Percentiles rank a stretch among this genome's conserved stretches.
Evolutionary conservation across 169 alveolate species (phyloP).

Genomic region (Plasmodium yoelii): DNA sequence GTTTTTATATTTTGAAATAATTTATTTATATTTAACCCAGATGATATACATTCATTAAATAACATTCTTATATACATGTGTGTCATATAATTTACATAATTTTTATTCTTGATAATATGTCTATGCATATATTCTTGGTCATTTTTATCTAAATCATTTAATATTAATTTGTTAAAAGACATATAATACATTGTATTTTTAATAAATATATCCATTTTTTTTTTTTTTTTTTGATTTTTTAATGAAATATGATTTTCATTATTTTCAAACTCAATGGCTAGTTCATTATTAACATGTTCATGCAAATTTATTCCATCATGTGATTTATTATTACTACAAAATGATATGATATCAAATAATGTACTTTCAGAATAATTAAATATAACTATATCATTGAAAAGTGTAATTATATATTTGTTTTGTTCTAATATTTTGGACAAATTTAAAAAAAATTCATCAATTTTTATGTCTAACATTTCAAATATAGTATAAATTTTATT

Average conservation of each 20-base stretch:
- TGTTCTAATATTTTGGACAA: conserved; percentile 15
- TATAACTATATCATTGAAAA: conserved; percentile 1
- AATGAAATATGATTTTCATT: not conserved
- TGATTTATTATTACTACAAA: not conserved
- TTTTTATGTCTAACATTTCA: conserved; percentile 29
- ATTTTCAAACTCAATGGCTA: not conserved
- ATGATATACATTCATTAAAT: conserved; percentile 62
- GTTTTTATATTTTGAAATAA: conserved; percentile 38
- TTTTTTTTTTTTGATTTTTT: not conserved
- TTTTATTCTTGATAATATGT: conserved; percentile 16
- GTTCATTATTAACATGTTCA: not conserved
- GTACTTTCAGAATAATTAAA: conserved; percentile 20
- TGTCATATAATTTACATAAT: conserved; percentile 11
- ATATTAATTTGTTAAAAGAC: conserved; percentile 16
- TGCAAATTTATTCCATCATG: not conserved
- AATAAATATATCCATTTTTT: conserved; percentile 10
- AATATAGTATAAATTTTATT: conserved; percentile 36
- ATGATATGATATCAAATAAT: conserved; percentile 1
- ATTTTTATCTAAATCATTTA: conserved; percentile 22
- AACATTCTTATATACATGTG: conserved; percentile 25
- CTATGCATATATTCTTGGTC: conserved; percentile 6
- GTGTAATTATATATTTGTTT: conserved; percentile 9
- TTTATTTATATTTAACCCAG: conserved; percentile 56
- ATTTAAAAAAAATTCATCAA: conserved; percentile 15
- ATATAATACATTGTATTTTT: conserved; percentile 29